phyloP scores from a whole-genome alignment of 2,329 filamentous ascomycete genomes.

The Aspergillus quadricinctus region DNA sequence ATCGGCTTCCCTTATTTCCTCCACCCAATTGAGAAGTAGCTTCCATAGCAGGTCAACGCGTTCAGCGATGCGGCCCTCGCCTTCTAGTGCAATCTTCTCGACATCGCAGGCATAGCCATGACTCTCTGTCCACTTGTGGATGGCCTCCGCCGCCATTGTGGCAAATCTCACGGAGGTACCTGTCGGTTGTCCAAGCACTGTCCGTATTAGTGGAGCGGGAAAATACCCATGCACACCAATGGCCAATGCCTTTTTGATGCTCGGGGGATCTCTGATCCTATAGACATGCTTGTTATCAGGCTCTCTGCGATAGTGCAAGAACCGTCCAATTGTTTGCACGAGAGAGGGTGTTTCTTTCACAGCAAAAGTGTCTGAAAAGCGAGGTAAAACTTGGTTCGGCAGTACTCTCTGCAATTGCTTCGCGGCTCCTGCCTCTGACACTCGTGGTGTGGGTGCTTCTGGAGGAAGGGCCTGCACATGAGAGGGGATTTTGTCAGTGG shows the following conservation, averaged over 20 bases:
- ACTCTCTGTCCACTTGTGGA: conserved; percentile 73
- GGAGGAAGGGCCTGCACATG: conserved; percentile 13
- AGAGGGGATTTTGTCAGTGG: conserved; percentile 19
- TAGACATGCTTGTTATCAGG: conserved; percentile 65
- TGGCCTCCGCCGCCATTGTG: conserved; percentile 76
- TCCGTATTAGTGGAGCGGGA: conserved; percentile 79
- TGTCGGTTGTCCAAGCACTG: conserved; percentile 88
- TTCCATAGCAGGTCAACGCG: conserved; percentile 93
- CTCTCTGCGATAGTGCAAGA: conserved; percentile 51
- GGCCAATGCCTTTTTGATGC: conserved; percentile 78
- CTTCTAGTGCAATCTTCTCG: conserved; percentile 90
- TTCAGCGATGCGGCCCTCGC: conserved; percentile 86
- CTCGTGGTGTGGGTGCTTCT: conserved; percentile 16
- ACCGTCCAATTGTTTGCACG: conserved; percentile 50
- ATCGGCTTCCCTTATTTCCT: conserved; percentile 81
- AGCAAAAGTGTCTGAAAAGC: conserved; percentile 45
- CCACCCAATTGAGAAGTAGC: conserved; percentile 88
- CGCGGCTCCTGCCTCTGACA: conserved; percentile 31
- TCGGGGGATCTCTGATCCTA: conserved; percentile 63
- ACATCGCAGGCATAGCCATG: conserved; percentile 75
- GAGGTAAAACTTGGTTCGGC: conserved; percentile 47
- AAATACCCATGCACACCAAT: conserved; percentile 96
- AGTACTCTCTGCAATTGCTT: conserved; percentile 33
- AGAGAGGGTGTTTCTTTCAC: conserved; percentile 56
- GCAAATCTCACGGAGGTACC: conserved; percentile 93